Percentiles rank a stretch among this genome's conserved stretches.
These are phyloP conservation scores for Pisolithus microcarpus DNA, from an alignment of 768 basidiomycete species.

Conservation along the genomic window DNA sequence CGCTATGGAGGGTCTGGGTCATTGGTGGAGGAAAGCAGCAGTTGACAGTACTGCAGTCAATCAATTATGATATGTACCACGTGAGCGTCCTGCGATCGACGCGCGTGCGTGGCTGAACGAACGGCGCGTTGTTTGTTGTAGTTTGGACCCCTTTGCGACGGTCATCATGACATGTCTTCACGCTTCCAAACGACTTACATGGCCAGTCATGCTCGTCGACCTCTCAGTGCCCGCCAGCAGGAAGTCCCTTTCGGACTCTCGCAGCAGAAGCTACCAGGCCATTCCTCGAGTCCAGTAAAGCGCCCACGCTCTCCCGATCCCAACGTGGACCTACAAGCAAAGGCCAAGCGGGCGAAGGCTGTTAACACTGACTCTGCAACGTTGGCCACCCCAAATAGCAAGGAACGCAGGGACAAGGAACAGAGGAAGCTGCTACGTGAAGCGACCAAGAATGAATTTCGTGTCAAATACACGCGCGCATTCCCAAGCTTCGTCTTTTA, in stretches of 20 bases:
- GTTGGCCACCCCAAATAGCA: slow-evolving; percentile 23
- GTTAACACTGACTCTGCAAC: slow-evolving; percentile 15
- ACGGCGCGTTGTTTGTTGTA: neutral
- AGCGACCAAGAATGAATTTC: slow-evolving; percentile 62
- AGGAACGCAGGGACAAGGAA: slow-evolving; percentile 39
- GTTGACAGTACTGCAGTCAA: no score
- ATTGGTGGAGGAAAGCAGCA: neutral
- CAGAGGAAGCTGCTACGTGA: slow-evolving; percentile 46
- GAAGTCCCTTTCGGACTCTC: slow-evolving; percentile 29
- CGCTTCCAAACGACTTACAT: slow-evolving; percentile 30
- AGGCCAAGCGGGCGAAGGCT: slow-evolving; percentile 41
- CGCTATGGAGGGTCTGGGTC: neutral
- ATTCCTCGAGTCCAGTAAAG: slow-evolving; percentile 32
- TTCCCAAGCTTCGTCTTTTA: slow-evolving; percentile 84
- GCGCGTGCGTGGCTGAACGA: no score
- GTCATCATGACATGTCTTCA: neutral
- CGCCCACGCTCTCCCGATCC: slow-evolving; percentile 49
- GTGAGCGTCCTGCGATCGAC: no score
- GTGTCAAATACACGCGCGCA: slow-evolving; percentile 73
- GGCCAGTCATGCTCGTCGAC: slow-evolving; percentile 30
- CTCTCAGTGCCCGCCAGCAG: slow-evolving; percentile 37
- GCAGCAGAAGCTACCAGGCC: slow-evolving; percentile 27
- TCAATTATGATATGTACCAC: no score
- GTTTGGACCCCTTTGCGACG: neutral
- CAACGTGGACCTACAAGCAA: slow-evolving; percentile 24